These are phyloP conservation scores for Starmerella asiatica DNA, from an alignment of 805 yeast species.

Conservation along the genomic window DNA sequence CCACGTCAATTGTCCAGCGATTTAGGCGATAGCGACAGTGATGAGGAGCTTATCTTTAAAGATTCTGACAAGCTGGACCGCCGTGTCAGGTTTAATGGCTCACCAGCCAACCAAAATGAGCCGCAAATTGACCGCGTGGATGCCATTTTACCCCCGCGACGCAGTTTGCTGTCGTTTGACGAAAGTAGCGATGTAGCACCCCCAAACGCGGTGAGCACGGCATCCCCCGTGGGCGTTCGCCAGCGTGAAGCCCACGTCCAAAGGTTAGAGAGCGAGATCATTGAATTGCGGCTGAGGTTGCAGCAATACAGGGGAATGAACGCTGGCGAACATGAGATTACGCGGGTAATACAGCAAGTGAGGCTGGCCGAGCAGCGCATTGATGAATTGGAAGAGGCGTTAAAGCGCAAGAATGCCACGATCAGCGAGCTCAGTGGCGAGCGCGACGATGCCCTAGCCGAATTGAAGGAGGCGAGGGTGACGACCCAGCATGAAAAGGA, in stretches of 20 bases:
- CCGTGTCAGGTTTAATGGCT: too few species aligned
- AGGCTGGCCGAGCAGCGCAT: constrained; percentile 11
- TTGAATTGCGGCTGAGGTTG: constrained; percentile 19
- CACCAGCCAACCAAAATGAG: too few species aligned
- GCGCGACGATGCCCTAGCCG: constrained; percentile 2
- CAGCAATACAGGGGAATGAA: constrained; percentile 11
- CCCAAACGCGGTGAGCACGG: too few species aligned
- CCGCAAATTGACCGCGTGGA: constrained; percentile 4
- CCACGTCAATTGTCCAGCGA: too few species aligned
- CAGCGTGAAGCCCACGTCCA: constrained; percentile 11
- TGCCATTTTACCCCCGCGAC: background rate
- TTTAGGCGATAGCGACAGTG: too few species aligned
- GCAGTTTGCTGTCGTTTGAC: background rate
- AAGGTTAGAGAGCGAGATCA: constrained; percentile 18
- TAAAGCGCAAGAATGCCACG: constrained; percentile 11
- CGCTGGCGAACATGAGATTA: constrained; percentile 8
- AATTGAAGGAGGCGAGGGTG: background rate
- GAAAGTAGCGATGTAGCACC: too few species aligned
- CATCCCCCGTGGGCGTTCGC: constrained; percentile 1
- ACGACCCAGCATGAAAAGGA: background rate
- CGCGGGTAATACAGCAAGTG: constrained; percentile 3
- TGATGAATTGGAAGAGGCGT: constrained; percentile 12
- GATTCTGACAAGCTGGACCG: too few species aligned
- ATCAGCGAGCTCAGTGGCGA: constrained; percentile 6
- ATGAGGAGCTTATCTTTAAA: too few species aligned